Evolutionary conservation across 2,329 filamentous ascomycete genomes (phyloP).

Genomic region (Boeremia exigua): DNA sequence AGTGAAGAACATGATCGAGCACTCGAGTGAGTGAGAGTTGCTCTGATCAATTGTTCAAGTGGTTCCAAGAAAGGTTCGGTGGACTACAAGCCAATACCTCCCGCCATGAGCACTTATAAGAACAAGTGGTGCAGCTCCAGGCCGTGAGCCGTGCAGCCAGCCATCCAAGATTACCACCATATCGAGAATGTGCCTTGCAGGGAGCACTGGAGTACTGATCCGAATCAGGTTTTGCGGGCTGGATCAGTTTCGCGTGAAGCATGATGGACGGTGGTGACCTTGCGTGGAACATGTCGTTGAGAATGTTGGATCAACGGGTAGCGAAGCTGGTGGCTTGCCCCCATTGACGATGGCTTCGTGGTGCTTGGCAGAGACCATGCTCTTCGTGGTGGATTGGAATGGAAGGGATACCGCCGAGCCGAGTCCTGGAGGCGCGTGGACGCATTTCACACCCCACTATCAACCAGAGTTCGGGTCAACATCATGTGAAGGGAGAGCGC

Average conservation of each 20-base stretch:
- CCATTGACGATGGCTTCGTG: conserved; percentile 22
- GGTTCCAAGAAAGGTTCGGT: conserved; percentile 23
- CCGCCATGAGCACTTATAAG: conserved; percentile 38
- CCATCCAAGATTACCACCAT: conserved; percentile 35
- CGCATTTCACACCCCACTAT: conserved; percentile 11
- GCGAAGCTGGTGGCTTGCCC: conserved; percentile 25
- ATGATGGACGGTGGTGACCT: conserved; percentile 31
- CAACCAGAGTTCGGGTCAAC: conserved; percentile 16
- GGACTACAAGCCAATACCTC: conserved; percentile 17
- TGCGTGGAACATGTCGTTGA: conserved; percentile 34
- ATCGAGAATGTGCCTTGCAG: conserved; percentile 47
- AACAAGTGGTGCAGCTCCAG: conserved; percentile 9
- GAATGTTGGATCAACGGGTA: conserved; percentile 31
- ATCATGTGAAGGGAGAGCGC: conserved; percentile 17
- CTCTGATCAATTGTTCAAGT: conserved; percentile 33
- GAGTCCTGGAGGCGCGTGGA: conserved; percentile 19
- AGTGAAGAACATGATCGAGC: conserved; percentile 44
- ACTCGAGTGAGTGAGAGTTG: conserved; percentile 42
- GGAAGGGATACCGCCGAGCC: conserved; percentile 29
- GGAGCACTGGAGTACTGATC: conserved; percentile 36
- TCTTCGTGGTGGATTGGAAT: conserved; percentile 33
- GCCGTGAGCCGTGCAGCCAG: conserved; percentile 29
- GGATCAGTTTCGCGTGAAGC: conserved; percentile 38
- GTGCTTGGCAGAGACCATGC: conserved; percentile 31
- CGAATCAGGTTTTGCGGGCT: conserved; percentile 25